phyloP scores from a whole-genome alignment of 1,284 basidiomycete genomes.

The Marasmius sp. region DNA sequence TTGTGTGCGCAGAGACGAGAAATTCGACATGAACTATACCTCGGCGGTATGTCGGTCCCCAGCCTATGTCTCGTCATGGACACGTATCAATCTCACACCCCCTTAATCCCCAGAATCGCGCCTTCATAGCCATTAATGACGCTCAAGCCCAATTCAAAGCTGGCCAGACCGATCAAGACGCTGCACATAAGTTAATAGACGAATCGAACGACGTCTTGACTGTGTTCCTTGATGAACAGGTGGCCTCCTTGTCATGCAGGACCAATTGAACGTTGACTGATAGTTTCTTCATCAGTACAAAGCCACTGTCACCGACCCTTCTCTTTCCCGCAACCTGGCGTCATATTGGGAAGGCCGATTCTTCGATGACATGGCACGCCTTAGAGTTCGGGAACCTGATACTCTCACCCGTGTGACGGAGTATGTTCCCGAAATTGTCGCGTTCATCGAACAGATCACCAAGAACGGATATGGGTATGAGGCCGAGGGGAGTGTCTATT shows the following conservation, averaged over 20 bases:
- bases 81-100: constrained; percentile 10
- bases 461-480: constrained; percentile 92
- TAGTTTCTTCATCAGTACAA: constrained; percentile 54
- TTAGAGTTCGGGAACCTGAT: constrained; percentile 87
- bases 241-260: constrained; percentile 28
- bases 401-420: constrained; percentile 95
- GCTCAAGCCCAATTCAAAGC: constrained; percentile 42
- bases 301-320: constrained; percentile 82
- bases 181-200: constrained; percentile 68
- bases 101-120: constrained; percentile 44
- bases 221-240: constrained; percentile 74
- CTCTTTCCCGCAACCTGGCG: constrained; percentile 83
- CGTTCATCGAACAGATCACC: constrained; percentile 87
- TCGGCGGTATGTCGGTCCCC: constrained; percentile 56
- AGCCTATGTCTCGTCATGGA: neutral
- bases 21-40: constrained; percentile 85
- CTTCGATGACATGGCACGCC: constrained; percentile 90
- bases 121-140: constrained; percentile 48
- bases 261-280: constrained; percentile 4
- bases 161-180: constrained; percentile 40
- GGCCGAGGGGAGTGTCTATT: constrained; percentile 90
- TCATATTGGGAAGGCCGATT: constrained; percentile 90
- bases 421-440: constrained; percentile 93
- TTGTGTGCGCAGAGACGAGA: constrained; percentile 79
- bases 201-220: constrained; percentile 77